Evolutionary conservation across 2,329 filamentous ascomycete genomes (phyloP).

Genomic region (Tolypocladium paradoxum): DNA sequence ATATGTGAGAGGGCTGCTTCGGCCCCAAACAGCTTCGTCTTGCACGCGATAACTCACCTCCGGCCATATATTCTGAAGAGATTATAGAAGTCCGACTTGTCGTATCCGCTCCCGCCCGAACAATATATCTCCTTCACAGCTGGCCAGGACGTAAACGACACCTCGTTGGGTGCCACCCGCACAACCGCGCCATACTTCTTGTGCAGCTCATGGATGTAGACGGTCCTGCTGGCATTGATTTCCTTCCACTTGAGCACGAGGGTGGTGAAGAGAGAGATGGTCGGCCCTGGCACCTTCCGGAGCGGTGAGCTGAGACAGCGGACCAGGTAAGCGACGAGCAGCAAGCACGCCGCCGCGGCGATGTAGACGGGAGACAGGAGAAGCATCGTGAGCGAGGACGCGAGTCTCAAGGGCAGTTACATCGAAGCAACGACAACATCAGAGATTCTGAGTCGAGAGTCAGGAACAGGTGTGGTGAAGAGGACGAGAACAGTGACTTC

Average conservation of each 20-base stretch:
- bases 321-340: slow-evolving; percentile 14
- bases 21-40: neutral
- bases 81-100: slow-evolving; percentile 55
- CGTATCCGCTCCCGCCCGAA: slow-evolving; percentile 50
- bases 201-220: slow-evolving; percentile 46
- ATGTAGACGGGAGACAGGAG: slow-evolving; percentile 18
- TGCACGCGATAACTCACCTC: slow-evolving; percentile 27
- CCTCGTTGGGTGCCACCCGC: slow-evolving; percentile 46
- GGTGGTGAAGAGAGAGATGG: slow-evolving; percentile 36
- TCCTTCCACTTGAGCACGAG: slow-evolving; percentile 45
- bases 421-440: neutral
- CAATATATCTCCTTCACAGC: slow-evolving; percentile 54
- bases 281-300: slow-evolving; percentile 36
- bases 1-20: neutral
- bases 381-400: slow-evolving; percentile 10
- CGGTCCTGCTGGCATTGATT: slow-evolving; percentile 38
- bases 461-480: neutral
- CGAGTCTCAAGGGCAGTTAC: neutral
- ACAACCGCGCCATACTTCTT: slow-evolving; percentile 44
- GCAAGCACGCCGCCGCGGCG: slow-evolving; percentile 10
- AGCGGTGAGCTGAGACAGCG: slow-evolving; percentile 21
- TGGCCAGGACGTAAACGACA: slow-evolving; percentile 44
- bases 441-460: neutral
- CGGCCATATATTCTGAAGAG: slow-evolving; percentile 47
- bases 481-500: neutral